Conservation (phyloP, 495 filamentous ascomycete species). For the Hypomontagnella submonticulosa region DNA sequence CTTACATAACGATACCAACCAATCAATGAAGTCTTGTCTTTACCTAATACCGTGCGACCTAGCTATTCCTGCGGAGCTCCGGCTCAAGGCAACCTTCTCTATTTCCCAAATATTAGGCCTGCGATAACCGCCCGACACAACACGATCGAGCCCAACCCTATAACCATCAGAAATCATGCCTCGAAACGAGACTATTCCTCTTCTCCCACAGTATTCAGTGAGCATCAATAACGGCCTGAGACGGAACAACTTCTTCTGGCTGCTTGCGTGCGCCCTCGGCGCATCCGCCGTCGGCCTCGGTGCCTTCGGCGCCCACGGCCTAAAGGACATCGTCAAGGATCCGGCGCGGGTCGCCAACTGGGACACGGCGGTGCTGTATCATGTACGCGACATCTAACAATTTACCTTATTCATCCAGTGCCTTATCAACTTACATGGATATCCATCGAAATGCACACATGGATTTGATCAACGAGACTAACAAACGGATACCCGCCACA, state of each 20-base stretch:
- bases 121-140: no score
- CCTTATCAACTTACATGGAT: background rate
- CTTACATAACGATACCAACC: no score
- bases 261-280: constrained; percentile 68
- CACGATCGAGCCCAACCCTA: no score
- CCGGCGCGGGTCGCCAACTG: constrained; percentile 65
- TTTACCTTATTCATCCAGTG: no score
- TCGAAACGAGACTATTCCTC: background rate
- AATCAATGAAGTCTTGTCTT: no score
- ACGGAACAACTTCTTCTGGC: constrained; percentile 59
- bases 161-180: no score
- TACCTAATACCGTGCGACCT: no score
- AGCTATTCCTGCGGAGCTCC: no score
- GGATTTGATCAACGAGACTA: background rate
- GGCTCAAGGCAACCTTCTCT: no score
- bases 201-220: background rate
- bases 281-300: constrained; percentile 68
- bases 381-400: constrained; percentile 59
- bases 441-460: background rate
- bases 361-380: constrained; percentile 70
- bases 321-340: constrained; percentile 66
- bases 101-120: no score
- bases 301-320: constrained; percentile 72
- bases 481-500: constrained; percentile 37
- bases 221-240: background rate